Conservation (phyloP, 2,329 filamentous ascomycete genomes). For the Aspergillus versicolor region DNA sequence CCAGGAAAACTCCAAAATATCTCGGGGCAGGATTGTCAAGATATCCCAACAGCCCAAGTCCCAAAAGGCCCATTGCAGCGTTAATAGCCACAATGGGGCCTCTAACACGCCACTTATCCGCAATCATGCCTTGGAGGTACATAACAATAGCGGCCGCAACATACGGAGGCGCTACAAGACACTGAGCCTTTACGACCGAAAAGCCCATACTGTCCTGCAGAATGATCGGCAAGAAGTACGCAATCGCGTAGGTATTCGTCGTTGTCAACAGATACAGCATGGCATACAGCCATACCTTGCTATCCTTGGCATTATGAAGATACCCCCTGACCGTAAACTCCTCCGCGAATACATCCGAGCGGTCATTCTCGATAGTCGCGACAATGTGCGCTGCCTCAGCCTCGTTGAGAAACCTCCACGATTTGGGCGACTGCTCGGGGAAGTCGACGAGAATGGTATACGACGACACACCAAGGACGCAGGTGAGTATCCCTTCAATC, state of each 20-base stretch:
- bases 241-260: slow-evolving; percentile 72
- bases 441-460: slow-evolving; percentile 4
- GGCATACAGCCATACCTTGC: slow-evolving; percentile 57
- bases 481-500: slow-evolving; percentile 3
- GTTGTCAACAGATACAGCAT: slow-evolving; percentile 57
- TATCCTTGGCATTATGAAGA: slow-evolving; percentile 47
- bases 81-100: slow-evolving; percentile 66
- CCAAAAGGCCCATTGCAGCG: slow-evolving; percentile 63
- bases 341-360: slow-evolving; percentile 51
- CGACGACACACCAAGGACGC: neutral
- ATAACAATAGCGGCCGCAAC: slow-evolving; percentile 56
- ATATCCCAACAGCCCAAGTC: slow-evolving; percentile 70
- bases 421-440: slow-evolving; percentile 6
- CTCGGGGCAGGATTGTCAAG: slow-evolving; percentile 53
- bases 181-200: slow-evolving; percentile 62
- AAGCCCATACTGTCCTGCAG: slow-evolving; percentile 64
- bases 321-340: slow-evolving; percentile 51
- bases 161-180: slow-evolving; percentile 68
- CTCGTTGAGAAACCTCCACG: slow-evolving; percentile 29
- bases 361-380: slow-evolving; percentile 52
- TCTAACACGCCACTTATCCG: slow-evolving; percentile 64
- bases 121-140: slow-evolving; percentile 56
- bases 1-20: slow-evolving; percentile 72
- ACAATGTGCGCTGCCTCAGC: slow-evolving; percentile 51
- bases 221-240: slow-evolving; percentile 78